Conservation (phyloP, 805 yeast species). For the Metschnikowia lochheadii region DNA sequence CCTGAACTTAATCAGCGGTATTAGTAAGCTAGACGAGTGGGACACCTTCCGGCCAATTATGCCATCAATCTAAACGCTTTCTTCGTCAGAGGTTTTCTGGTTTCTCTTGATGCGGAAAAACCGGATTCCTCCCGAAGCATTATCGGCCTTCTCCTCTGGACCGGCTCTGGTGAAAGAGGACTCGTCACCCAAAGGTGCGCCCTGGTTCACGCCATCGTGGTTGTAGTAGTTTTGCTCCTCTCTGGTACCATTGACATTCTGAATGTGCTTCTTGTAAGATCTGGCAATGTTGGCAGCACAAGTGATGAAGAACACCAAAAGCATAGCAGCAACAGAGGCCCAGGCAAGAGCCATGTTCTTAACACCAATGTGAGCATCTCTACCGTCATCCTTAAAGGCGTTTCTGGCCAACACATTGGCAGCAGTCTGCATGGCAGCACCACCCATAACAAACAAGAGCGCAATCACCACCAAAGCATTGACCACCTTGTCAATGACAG, state of each 20-base stretch:
- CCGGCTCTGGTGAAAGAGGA: conserved; percentile 42
- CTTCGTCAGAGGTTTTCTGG: conserved; percentile 41
- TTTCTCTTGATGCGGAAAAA: conserved; percentile 70
- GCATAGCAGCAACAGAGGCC: conserved; percentile 59
- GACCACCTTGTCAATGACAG: conserved; percentile 50
- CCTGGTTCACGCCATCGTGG: conserved; percentile 13
- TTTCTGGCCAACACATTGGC: conserved; percentile 69
- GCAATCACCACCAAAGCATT: conserved; percentile 51
- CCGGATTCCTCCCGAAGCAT: conserved; percentile 56
- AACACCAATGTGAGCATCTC: conserved; percentile 50
- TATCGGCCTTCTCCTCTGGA: conserved; percentile 35
- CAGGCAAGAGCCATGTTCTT: conserved; percentile 60
- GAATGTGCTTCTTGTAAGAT: conserved; percentile 50
- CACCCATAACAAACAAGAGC: conserved; percentile 52
- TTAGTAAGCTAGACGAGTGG: not conserved
- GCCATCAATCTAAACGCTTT: conserved; percentile 30
- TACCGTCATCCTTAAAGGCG: conserved; percentile 52
- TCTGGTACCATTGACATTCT: conserved; percentile 27
- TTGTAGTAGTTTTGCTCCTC: conserved; percentile 19
- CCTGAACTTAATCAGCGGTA: not conserved
- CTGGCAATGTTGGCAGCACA: conserved; percentile 47
- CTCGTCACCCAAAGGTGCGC: conserved; percentile 33
- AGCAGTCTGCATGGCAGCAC: conserved; percentile 72
- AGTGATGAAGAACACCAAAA: conserved; percentile 48
- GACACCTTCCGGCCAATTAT: not conserved